Conservation (phyloP, 2,329 filamentous ascomycete genomes). For the Madurella mycetomatis region DNA sequence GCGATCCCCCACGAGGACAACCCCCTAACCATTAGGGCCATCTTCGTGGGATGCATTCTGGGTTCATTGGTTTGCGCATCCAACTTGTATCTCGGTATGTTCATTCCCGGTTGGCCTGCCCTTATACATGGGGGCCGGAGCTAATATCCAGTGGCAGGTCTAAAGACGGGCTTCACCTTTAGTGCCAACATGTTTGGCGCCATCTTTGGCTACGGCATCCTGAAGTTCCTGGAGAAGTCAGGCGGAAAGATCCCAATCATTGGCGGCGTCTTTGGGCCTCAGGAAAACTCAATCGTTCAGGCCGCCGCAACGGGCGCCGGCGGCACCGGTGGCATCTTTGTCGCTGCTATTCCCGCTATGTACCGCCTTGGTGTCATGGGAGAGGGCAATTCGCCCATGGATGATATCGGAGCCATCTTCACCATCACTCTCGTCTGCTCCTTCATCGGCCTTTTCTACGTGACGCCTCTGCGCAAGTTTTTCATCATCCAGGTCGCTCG, state of each 20-base stretch:
- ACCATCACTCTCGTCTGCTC: slow-evolving; percentile 47
- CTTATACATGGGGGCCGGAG: slow-evolving; percentile 7
- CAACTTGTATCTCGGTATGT: slow-evolving; percentile 54
- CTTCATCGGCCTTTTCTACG: slow-evolving; percentile 52
- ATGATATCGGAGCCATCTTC: slow-evolving; percentile 47
- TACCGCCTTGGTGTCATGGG: slow-evolving; percentile 48
- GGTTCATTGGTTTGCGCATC: slow-evolving; percentile 54
- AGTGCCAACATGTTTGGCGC: slow-evolving; percentile 43
- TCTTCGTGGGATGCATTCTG: slow-evolving; percentile 48
- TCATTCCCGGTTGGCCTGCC: slow-evolving; percentile 5
- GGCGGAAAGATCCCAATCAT: slow-evolving; percentile 44
- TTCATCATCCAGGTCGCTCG: slow-evolving; percentile 53
- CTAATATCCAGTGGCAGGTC: slow-evolving; percentile 28
- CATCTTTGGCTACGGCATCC: slow-evolving; percentile 52
- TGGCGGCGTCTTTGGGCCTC: slow-evolving; percentile 51
- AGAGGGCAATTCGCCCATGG: slow-evolving; percentile 36
- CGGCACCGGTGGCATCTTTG: slow-evolving; percentile 50
- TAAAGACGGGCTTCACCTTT: slow-evolving; percentile 46
- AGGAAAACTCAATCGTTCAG: slow-evolving; percentile 47
- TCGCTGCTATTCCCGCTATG: slow-evolving; percentile 52
- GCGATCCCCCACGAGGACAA: slow-evolving; percentile 32
- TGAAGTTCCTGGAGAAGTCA: slow-evolving; percentile 45
- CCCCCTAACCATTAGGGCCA: slow-evolving; percentile 49
- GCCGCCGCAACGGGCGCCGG: slow-evolving; percentile 49
- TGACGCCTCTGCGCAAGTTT: slow-evolving; percentile 50